Conservation (phyloP, 257 asterid genomes). For the Forsythia suspensa region DNA sequence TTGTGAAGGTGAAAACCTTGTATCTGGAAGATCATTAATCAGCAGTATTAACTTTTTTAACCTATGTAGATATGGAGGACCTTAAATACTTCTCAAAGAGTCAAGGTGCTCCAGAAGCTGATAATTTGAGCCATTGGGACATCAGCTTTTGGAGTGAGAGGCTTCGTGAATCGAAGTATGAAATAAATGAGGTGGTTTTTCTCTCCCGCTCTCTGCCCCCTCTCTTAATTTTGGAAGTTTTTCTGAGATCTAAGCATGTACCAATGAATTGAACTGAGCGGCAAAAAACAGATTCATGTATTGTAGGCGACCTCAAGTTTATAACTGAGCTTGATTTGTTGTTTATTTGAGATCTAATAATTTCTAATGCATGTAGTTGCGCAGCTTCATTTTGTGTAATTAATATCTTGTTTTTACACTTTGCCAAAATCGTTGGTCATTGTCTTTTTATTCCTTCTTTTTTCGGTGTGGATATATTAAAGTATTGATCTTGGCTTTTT, state of each 20-base stretch:
- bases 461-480: neutral
- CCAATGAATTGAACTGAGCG: neutral
- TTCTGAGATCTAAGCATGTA: neutral
- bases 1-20: neutral
- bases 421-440: neutral
- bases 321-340: neutral
- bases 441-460: slow-evolving; percentile 7
- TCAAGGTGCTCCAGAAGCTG: slow-evolving; percentile 91
- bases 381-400: neutral
- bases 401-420: neutral
- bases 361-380: slow-evolving; percentile 11
- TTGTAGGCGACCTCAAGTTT: neutral
- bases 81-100: slow-evolving; percentile 67
- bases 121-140: slow-evolving; percentile 82
- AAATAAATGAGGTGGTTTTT: slow-evolving; percentile 75
- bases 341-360: neutral
- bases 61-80: slow-evolving; percentile 76
- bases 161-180: slow-evolving; percentile 90
- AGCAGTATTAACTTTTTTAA: slow-evolving; percentile 16
- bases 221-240: neutral
- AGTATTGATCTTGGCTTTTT: neutral
- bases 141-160: slow-evolving; percentile 91
- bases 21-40: slow-evolving; percentile 11
- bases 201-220: slow-evolving; percentile 7
- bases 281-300: neutral